Conservation (phyloP, 306 rosid genomes). For the Potentilla sterilis region DNA sequence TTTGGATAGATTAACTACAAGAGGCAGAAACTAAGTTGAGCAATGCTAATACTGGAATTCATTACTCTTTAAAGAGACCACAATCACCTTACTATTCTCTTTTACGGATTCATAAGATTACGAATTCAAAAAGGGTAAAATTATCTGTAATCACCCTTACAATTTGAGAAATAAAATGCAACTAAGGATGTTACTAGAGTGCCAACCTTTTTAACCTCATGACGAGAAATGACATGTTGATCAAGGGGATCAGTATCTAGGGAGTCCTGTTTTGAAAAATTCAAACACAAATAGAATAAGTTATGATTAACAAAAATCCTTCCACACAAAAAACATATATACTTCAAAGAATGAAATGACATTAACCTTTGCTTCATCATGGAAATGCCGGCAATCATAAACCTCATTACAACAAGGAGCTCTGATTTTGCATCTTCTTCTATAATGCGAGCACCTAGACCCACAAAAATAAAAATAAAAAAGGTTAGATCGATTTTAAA, state of each 20-base stretch:
- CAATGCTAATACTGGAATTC: too few relatives aligned
- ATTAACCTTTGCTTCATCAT: conserved; percentile 65
- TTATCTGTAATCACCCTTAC: background rate
- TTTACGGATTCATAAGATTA: background rate
- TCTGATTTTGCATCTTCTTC: conserved; percentile 66
- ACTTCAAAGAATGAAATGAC: background rate
- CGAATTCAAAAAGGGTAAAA: background rate
- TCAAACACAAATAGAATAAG: background rate
- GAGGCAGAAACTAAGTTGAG: too few relatives aligned
- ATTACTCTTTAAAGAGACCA: too few relatives aligned
- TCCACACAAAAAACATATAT: background rate
- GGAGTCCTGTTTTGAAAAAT: conserved; percentile 43
- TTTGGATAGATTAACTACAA: too few relatives aligned
- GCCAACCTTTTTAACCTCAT: conserved; percentile 54
- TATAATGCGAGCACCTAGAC: conserved; percentile 59
- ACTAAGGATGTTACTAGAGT: background rate
- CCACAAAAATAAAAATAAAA: background rate
- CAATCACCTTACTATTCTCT: too few relatives aligned
- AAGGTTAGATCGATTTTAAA: background rate
- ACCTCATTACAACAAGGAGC: conserved; percentile 71
- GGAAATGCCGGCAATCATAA: conserved; percentile 71
- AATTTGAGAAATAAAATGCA: background rate
- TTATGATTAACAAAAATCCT: background rate
- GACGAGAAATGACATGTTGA: conserved; percentile 64
- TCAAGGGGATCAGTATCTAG: conserved; percentile 32